Conservation (phyloP, 352 stramenopile species). For the Globisporangium orthogonon region DNA sequence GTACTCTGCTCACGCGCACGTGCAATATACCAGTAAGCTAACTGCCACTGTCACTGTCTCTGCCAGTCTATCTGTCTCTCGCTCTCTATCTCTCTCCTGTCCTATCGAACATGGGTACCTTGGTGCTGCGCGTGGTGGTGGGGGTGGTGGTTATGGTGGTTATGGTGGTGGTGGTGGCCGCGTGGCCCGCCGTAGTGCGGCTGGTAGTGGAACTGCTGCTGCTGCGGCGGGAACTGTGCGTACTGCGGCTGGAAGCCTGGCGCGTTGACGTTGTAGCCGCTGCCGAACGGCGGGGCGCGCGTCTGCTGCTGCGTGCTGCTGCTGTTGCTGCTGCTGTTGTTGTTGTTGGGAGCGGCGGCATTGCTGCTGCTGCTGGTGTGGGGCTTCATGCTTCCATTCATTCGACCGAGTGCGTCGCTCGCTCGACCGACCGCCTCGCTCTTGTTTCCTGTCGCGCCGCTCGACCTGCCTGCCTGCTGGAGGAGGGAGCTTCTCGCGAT, state of each 20-base stretch:
- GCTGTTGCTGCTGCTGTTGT: conserved; percentile 14
- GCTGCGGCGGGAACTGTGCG: conserved; percentile 20
- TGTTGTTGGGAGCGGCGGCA: background rate
- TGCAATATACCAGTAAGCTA: background rate
- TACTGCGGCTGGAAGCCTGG: conserved; percentile 36
- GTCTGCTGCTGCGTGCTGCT: conserved; percentile 11
- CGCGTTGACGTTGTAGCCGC: conserved; percentile 25
- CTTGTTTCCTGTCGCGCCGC: conserved; percentile 7
- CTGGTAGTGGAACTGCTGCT: conserved; percentile 24
- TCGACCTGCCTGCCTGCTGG: background rate
- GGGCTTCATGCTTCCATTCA: conserved; percentile 50
- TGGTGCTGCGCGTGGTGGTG: conserved; percentile 18
- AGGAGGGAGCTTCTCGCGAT: background rate
- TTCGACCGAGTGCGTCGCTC: conserved; percentile 1
- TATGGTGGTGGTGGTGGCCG: conserved; percentile 28
- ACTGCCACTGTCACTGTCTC: no score
- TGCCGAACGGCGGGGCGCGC: conserved; percentile 9
- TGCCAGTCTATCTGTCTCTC: background rate
- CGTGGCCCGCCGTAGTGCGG: conserved; percentile 21
- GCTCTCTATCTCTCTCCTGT: background rate
- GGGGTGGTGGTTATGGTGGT: background rate
- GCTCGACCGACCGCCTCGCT: background rate
- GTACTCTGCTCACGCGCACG: conserved; percentile 10
- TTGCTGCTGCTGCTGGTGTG: conserved; percentile 18
- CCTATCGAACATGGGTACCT: conserved; percentile 14